Evolutionary conservation across 2,329 filamentous ascomycete genomes (phyloP).

Genomic region (Aspergillus amoenus): DNA sequence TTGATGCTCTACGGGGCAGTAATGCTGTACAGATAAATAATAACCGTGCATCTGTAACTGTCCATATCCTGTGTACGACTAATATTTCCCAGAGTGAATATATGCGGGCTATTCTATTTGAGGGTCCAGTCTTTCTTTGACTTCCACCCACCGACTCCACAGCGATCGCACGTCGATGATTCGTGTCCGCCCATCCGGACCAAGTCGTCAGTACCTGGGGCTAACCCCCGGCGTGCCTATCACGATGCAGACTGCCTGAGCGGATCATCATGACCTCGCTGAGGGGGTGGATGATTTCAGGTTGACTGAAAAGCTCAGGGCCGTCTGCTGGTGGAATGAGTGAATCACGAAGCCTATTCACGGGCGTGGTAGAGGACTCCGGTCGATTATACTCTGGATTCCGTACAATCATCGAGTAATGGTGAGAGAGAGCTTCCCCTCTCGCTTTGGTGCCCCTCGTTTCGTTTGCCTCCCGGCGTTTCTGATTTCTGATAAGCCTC

Average conservation of each 20-base stretch:
- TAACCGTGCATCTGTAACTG: neutral
- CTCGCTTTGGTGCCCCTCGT: constrained; percentile 19
- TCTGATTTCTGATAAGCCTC: constrained; percentile 38
- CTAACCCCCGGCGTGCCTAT: constrained; percentile 18
- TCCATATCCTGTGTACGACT: neutral
- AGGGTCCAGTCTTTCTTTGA: constrained; percentile 8
- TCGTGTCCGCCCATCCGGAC: constrained; percentile 23
- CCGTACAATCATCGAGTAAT: neutral
- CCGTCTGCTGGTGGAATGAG: no score
- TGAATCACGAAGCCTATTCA: no score
- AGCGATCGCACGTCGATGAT: constrained; percentile 19
- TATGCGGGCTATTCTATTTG: constrained; percentile 7
- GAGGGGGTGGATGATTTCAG: constrained; percentile 3
- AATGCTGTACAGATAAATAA: no score
- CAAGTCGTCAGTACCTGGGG: constrained; percentile 25
- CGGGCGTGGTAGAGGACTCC: no score
- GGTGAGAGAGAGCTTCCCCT: neutral
- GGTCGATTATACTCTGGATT: neutral
- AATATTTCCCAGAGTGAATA: no score
- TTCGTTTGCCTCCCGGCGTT: constrained; percentile 23
- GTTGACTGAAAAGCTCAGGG: neutral
- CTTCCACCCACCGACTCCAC: constrained; percentile 18
- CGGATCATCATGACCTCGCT: constrained; percentile 11
- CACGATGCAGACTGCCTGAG: constrained; percentile 3
- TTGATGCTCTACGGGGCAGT: no score